A percentile compares a stretch with the other conserved stretches of the same genome.
phyloP scores from a whole-genome alignment of 2,329 filamentous ascomycete genomes.

The Ascochyta koolunga region DNA sequence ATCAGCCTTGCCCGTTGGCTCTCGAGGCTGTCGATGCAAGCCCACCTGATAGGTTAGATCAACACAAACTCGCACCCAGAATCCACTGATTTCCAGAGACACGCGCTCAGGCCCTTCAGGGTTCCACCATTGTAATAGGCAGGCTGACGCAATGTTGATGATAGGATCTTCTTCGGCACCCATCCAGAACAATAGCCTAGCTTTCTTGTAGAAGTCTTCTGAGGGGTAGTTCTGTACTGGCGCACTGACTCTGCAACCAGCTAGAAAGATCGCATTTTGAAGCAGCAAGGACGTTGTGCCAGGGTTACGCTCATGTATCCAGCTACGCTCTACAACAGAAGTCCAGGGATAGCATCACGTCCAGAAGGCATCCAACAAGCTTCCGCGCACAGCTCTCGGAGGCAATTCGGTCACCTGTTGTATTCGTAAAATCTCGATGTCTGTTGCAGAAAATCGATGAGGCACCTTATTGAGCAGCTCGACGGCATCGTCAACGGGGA shows the following conservation, averaged over 20 bases:
- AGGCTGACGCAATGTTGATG: conserved; percentile 48
- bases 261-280: conserved; percentile 50
- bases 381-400: conserved; percentile 41
- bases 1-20: conserved; percentile 34
- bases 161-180: conserved; percentile 47
- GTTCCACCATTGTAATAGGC: conserved; percentile 53
- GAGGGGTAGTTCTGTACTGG: conserved; percentile 40
- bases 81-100: conserved; percentile 53
- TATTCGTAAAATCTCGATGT: conserved; percentile 37
- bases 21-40: conserved; percentile 50
- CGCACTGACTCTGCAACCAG: conserved; percentile 51
- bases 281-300: conserved; percentile 38
- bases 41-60: conserved; percentile 54
- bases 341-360: conserved; percentile 51
- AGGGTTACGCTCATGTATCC: conserved; percentile 44
- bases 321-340: conserved; percentile 50
- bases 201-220: conserved; percentile 44
- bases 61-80: conserved; percentile 53
- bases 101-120: conserved; percentile 51
- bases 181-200: conserved; percentile 43
- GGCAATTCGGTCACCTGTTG: conserved; percentile 40
- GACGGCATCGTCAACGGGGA: conserved; percentile 42
- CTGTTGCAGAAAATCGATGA: conserved; percentile 35
- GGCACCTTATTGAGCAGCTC: conserved; percentile 37
- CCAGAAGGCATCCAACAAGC: conserved; percentile 50